phyloP scores from a whole-genome alignment of 2,329 filamentous ascomycete genomes.

The Chaetomium sp. region DNA sequence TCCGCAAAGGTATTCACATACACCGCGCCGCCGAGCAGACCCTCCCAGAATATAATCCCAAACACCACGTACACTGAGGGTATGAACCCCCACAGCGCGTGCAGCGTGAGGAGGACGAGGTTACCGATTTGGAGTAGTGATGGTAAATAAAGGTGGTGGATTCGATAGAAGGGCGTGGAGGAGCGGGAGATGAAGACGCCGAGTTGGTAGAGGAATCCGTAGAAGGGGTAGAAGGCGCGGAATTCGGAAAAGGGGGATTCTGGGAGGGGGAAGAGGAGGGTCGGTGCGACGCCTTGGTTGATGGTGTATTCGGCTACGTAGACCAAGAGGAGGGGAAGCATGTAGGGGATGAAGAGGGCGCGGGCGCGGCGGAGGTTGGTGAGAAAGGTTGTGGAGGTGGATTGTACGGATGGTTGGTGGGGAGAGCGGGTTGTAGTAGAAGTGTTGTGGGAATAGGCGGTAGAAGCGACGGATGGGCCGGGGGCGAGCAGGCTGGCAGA shows the following conservation, averaged over 20 bases:
- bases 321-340: slow-evolving; percentile 86
- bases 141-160: slow-evolving; percentile 74
- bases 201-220: slow-evolving; percentile 88
- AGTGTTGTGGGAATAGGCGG: slow-evolving; percentile 29
- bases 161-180: slow-evolving; percentile 77
- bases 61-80: slow-evolving; percentile 86
- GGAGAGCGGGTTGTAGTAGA: slow-evolving; percentile 33
- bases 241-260: slow-evolving; percentile 72
- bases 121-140: slow-evolving; percentile 78
- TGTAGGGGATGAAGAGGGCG: slow-evolving; percentile 68
- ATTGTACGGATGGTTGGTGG: background rate
- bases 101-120: slow-evolving; percentile 62
- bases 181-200: slow-evolving; percentile 94
- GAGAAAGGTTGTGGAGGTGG: slow-evolving; percentile 29
- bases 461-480: slow-evolving; percentile 34
- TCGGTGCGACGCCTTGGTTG: slow-evolving; percentile 89
- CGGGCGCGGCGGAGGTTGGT: slow-evolving; percentile 59
- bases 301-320: slow-evolving; percentile 97
- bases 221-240: slow-evolving; percentile 88
- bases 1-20: slow-evolving; percentile 96
- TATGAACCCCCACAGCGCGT: slow-evolving; percentile 74
- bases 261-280: slow-evolving; percentile 74
- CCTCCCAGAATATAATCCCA: slow-evolving; percentile 85
- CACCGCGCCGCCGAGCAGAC: slow-evolving; percentile 79
- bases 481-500: slow-evolving; percentile 45